Evolutionary conservation across 495 filamentous ascomycete species (phyloP).

Genomic region (Hyaloscypha bicolor): DNA sequence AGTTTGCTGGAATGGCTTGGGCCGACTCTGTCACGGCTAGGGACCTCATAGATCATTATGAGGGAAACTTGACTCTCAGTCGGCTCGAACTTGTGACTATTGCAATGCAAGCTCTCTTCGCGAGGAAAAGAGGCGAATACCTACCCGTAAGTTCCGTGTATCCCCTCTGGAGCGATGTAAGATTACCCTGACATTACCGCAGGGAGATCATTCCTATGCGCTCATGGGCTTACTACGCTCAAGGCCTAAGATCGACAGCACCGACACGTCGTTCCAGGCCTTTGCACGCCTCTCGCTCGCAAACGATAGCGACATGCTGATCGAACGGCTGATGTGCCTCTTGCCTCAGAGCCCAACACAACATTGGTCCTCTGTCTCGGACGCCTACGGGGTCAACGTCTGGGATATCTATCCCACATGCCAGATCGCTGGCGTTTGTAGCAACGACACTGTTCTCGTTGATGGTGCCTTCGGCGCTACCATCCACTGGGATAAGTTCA

Average conservation of each 20-base stretch:
- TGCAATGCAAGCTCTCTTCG: slow-evolving; percentile 23
- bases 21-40: slow-evolving; percentile 15
- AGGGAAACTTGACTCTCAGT: slow-evolving; percentile 39
- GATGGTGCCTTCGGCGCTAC: slow-evolving; percentile 36
- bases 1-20: too few species aligned
- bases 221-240: slow-evolving; percentile 47
- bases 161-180: too few species aligned
- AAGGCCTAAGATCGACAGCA: slow-evolving; percentile 37
- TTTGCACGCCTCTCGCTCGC: slow-evolving; percentile 48
- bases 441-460: slow-evolving; percentile 42
- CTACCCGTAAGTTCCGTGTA: too few species aligned
- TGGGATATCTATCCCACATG: slow-evolving; percentile 47
- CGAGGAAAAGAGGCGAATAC: not conserved
- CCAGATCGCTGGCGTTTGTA: slow-evolving; percentile 39
- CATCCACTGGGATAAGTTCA: slow-evolving; percentile 31
- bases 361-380: not conserved
- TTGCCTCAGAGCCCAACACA: not conserved
- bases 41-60: slow-evolving; percentile 43
- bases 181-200: not conserved
- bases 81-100: slow-evolving; percentile 38
- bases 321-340: slow-evolving; percentile 47
- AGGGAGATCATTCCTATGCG: slow-evolving; percentile 47
- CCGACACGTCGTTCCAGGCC: slow-evolving; percentile 47
- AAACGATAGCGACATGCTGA: slow-evolving; percentile 45
- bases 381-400: slow-evolving; percentile 28